Evolutionary conservation across 2,329 filamentous ascomycete genomes (phyloP).

Genomic region (Volutella citrinella): DNA sequence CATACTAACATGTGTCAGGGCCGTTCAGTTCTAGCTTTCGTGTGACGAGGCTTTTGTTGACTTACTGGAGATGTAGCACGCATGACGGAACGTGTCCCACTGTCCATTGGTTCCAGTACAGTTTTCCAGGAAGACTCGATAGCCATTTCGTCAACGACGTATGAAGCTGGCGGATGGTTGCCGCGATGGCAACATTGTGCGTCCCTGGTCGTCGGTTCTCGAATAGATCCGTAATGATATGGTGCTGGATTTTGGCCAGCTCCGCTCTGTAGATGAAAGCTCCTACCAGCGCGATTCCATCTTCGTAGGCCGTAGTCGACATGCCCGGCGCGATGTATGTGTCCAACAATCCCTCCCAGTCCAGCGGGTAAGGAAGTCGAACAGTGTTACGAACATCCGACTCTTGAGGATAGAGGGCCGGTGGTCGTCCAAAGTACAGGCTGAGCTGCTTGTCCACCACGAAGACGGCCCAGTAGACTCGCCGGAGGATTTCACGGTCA

Average conservation of each 20-base stretch:
- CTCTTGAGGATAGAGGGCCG: slow-evolving; percentile 46
- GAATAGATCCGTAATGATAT: slow-evolving; percentile 48
- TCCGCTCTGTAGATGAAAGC: slow-evolving; percentile 46
- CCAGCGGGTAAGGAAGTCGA: slow-evolving; percentile 45
- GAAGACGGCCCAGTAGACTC: slow-evolving; percentile 51
- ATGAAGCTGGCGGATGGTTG: slow-evolving; percentile 44
- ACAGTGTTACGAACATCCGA: slow-evolving; percentile 49
- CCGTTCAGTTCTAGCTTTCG: background rate
- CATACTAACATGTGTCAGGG: slow-evolving; percentile 34
- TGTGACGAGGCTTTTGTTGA: background rate
- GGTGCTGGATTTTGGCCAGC: slow-evolving; percentile 46
- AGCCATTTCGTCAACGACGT: slow-evolving; percentile 45
- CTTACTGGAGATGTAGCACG: slow-evolving; percentile 45
- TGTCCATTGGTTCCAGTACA: slow-evolving; percentile 52
- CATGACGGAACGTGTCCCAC: slow-evolving; percentile 43
- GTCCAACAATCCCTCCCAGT: slow-evolving; percentile 45
- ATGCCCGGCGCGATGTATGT: slow-evolving; percentile 44
- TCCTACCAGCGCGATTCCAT: slow-evolving; percentile 41
- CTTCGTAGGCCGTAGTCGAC: slow-evolving; percentile 43
- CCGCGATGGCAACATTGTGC: slow-evolving; percentile 38
- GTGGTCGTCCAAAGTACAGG: slow-evolving; percentile 49
- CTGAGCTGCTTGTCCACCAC: slow-evolving; percentile 49
- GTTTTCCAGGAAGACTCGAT: slow-evolving; percentile 40
- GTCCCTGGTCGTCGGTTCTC: slow-evolving; percentile 43
- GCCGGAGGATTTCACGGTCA: slow-evolving; percentile 45